Evolutionary conservation across 2,329 filamentous ascomycete species (phyloP), one percentile per base, ranked within the genome.

Genomic region (Aquanectria penicillioides): DNA sequence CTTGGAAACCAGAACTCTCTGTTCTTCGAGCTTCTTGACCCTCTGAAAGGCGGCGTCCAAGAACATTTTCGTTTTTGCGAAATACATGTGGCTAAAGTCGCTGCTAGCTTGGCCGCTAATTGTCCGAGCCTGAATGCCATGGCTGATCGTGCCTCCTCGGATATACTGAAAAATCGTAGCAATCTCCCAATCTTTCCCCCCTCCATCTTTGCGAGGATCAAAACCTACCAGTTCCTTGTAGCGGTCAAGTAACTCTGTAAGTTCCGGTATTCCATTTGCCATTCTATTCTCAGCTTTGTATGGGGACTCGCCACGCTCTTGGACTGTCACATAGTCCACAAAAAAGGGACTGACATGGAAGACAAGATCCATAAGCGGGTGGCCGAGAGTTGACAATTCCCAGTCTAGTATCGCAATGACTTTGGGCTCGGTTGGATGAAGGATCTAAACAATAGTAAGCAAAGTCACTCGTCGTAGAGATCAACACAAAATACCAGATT

Each of bases 81-180:
- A 57, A 18, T 47, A 60, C 4, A 57, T 18, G 8, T 60, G 52
- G n/a, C 57, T 34, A 11, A 57, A 60, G 5, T 47, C 46, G 25
- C 58, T 58, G 36, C 53, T 61, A 1, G 58, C 58, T 15, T 43
- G 53, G 4, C 58, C 54, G 15, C 58, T 61, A 6, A 61, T 58
- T 6, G 41, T 37, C 5, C 53, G 17, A 6, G 58, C 58, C 20
- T 57, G 47, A 29, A 61, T 61, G 3, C 58, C 54, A 36, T 61
- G 53, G 12, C 31, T 31, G 28, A 61, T 48, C 13, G 54, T 53
- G 3, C 15, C 58, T 12, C 38, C 54, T 22, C 58, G 33, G 7
- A 61, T 25, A 13, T 61, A 40, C 5, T 53, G 17, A 9, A 61
- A 61, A 12, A 60, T 51, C 1, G 26, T 47, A 2, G 58, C 53